Evolutionary conservation across 1,139 yeast species (phyloP).

Genomic region (Kurtzmaniella quercitrusa): DNA sequence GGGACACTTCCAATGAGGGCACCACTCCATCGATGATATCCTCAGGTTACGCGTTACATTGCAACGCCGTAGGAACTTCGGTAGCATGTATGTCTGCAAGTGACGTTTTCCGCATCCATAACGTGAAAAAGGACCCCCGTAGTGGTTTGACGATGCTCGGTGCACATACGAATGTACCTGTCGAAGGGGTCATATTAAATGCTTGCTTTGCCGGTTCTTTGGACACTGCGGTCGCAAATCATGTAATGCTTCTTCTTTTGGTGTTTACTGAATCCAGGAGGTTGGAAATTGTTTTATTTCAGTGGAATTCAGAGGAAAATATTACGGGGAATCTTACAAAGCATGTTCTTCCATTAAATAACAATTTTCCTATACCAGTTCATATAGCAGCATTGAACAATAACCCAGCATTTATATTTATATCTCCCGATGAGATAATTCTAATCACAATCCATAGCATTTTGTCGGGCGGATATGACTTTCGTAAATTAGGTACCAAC

Average conservation of each 20-base stretch:
- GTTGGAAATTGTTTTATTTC: slow-evolving; percentile 33
- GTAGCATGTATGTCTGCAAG: slow-evolving; percentile 37
- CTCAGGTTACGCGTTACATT: slow-evolving; percentile 30
- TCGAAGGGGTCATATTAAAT: slow-evolving; percentile 40
- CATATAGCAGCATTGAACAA: slow-evolving; percentile 34
- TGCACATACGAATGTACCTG: slow-evolving; percentile 36
- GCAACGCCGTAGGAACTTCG: slow-evolving; percentile 37
- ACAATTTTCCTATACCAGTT: slow-evolving; percentile 37
- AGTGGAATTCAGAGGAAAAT: slow-evolving; percentile 38
- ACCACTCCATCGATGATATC: slow-evolving; percentile 23
- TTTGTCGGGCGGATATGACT: slow-evolving; percentile 43
- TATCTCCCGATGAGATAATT: slow-evolving; percentile 22
- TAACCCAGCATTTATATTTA: slow-evolving; percentile 33
- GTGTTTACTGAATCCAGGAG: slow-evolving; percentile 35
- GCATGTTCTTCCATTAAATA: slow-evolving; percentile 31
- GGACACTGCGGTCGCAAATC: slow-evolving; percentile 22
- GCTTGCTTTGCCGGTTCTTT: slow-evolving; percentile 42
- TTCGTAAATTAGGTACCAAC: slow-evolving; percentile 15
- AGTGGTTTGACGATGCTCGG: slow-evolving; percentile 33
- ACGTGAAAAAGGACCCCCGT: slow-evolving; percentile 25
- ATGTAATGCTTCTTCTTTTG: slow-evolving; percentile 32
- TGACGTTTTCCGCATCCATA: slow-evolving; percentile 35
- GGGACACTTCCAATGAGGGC: slow-evolving; percentile 29
- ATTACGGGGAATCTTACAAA: slow-evolving; percentile 17
- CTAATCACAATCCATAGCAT: slow-evolving; percentile 41